phyloP scores from a whole-genome alignment of 345 rosid genomes.

The Eucalyptus brandiana region DNA sequence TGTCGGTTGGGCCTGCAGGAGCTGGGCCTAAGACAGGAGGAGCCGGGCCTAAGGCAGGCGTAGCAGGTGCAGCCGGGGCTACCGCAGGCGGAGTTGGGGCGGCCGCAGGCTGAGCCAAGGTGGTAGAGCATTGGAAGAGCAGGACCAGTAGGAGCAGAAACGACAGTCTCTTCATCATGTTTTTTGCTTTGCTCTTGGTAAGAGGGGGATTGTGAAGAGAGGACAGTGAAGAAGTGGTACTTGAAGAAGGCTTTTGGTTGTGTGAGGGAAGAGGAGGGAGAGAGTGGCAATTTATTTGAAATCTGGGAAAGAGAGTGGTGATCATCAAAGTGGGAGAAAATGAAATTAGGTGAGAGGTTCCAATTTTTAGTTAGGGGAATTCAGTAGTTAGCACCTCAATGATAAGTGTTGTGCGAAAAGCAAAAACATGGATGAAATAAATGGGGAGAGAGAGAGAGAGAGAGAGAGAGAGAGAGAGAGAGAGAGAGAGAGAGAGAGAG shows the following conservation, averaged over 20 bases:
- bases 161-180: neutral
- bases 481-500: neutral
- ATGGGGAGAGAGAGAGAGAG: neutral
- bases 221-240: neutral
- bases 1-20: constrained; percentile 19
- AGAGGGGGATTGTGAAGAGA: neutral
- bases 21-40: constrained; percentile 11
- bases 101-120: constrained; percentile 9
- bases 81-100: neutral
- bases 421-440: neutral
- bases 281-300: neutral
- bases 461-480: neutral
- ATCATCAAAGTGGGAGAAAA: neutral
- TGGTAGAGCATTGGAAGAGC: neutral
- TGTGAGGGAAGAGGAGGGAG: neutral
- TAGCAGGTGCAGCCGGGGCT: neutral
- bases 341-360: constrained; percentile 7
- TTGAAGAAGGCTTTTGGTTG: neutral
- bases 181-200: neutral
- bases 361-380: neutral
- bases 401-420: neutral
- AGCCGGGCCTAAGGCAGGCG: neutral
- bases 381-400: constrained; percentile 4
- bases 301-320: neutral
- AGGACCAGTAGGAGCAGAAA: neutral